Evolutionary conservation across 1,284 basidiomycete genomes (phyloP).

Genomic region (Irpex rosettiformis): DNA sequence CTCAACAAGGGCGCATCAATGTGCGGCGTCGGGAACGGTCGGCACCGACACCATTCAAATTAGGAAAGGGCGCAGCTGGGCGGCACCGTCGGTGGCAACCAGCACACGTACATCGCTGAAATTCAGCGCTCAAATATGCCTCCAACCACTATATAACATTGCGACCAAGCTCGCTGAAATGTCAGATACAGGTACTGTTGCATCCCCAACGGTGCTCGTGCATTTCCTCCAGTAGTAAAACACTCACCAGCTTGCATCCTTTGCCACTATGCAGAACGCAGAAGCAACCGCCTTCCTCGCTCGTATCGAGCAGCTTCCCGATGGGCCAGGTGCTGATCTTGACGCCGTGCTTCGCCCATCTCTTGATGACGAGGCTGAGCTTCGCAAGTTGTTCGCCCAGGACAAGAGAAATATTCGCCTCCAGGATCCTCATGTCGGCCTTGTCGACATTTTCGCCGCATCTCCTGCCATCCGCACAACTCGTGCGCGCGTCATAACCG

Average conservation of each 20-base stretch:
- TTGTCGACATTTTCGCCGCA: slow-evolving; percentile 53
- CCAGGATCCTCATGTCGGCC: slow-evolving; percentile 45
- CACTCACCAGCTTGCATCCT: not conserved
- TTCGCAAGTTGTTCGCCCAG: slow-evolving; percentile 52
- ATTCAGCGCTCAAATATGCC: not conserved
- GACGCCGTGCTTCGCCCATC: slow-evolving; percentile 45
- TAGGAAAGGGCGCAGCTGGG: not conserved
- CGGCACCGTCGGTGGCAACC: not conserved
- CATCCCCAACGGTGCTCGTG: not conserved
- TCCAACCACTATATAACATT: not conserved
- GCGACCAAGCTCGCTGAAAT: not conserved
- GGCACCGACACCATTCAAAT: not conserved
- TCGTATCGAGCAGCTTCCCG: slow-evolving; percentile 36
- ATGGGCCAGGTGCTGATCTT: slow-evolving; percentile 33
- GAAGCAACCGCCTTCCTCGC: slow-evolving; percentile 42
- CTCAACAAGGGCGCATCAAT: not conserved
- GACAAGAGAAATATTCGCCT: slow-evolving; percentile 43
- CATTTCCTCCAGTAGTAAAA: not conserved
- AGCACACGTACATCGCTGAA: not conserved
- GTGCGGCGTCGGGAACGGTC: not conserved
- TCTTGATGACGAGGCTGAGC: slow-evolving; percentile 47
- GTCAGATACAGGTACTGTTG: not conserved
- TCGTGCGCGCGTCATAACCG: slow-evolving; percentile 26
- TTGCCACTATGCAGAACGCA: slow-evolving; percentile 24
- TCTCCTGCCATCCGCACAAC: slow-evolving; percentile 43